Evolutionary conservation across 768 basidiomycete genomes (phyloP).

Genomic region (Kwoniella sp.): DNA sequence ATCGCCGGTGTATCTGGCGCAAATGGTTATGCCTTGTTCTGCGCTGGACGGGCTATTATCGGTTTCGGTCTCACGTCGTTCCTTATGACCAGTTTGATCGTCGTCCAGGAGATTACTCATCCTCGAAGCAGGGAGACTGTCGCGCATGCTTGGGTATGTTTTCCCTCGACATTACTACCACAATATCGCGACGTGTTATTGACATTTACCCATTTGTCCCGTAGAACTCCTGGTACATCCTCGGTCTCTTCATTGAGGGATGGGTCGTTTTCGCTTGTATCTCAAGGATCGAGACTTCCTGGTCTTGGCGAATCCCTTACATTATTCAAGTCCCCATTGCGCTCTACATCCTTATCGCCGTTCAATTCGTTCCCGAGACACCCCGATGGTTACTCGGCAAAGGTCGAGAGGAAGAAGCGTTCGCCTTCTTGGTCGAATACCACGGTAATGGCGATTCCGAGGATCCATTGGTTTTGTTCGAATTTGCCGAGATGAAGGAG

Average conservation of each 20-base stretch:
- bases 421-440: conserved; percentile 54
- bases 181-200: no score
- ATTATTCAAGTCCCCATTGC: conserved; percentile 54
- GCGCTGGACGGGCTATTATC: conserved; percentile 51
- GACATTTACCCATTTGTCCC: no score
- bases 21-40: conserved; percentile 56
- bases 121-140: conserved; percentile 51
- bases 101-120: conserved; percentile 57
- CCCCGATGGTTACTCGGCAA: conserved; percentile 55
- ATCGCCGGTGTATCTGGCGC: conserved; percentile 52
- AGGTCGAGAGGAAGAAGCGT: conserved; percentile 52
- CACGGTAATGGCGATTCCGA: conserved; percentile 55
- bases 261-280: conserved; percentile 52
- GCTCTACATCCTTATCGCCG: conserved; percentile 54
- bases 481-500: conserved; percentile 56
- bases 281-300: conserved; percentile 45
- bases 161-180: no score
- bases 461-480: conserved; percentile 56
- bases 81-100: conserved; percentile 55
- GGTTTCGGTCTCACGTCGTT: conserved; percentile 55
- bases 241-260: conserved; percentile 54
- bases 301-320: conserved; percentile 56
- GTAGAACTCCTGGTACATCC: conserved; percentile 56
- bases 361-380: conserved; percentile 57
- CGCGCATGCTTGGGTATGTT: conserved; percentile 52